Base-by-base conservation (phyloP, 768 basidiomycete genomes). In the Agrocybe chaxingu region DNA sequence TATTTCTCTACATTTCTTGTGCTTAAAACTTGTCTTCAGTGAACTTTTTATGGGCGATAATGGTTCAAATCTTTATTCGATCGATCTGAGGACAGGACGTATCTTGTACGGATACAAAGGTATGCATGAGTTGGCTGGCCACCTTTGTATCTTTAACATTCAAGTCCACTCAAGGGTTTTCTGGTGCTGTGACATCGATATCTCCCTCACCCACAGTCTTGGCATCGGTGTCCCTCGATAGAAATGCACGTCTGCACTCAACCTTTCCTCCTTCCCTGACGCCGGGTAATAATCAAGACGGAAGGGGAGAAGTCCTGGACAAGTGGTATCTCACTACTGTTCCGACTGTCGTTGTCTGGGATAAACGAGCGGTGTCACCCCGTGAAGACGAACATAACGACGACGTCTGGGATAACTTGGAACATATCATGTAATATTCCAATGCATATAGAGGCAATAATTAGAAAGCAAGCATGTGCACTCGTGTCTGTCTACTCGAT, bases 11-110 rank as follows among this genome's bases (percentile, higher is more conserved):
- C 12, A 18, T 24, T 30, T 31, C 16, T 32, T 42, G 11, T 2
- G 29, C 35, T 36, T 52, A 45, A 48, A 53, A 44, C 37, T 9
- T 40, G 13, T 42, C 51, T 54, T 30, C 48, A 92, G 89, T 57
- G 83, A 93, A 62, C 64, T 77, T 1, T 90, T 91, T 54, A 69
- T 86, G 34, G 74, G 83, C 8, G 91, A 93, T 61, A 71, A 75
- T 42, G 82, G 81, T 10, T 79, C 75, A 33, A 80, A 80, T 60
- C 59, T 92, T 2, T 82, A 75, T 56, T 76, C 85, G 0, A 45
- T 91, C 8, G 92, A 93, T 61, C 52, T 82, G 35, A 81, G 92
- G 7, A 87, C 76, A 44, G 90, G 92, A 0, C 66, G 73, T 24
- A 69, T 84, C 30, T 57, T 77, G 7, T 88, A 85, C 61, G 76